A percentile compares a stretch with the other conserved stretches of the same genome.
Evolutionary conservation across 805 yeast species (phyloP).

Genomic region (Trichomonascus vanleenenianus): DNA sequence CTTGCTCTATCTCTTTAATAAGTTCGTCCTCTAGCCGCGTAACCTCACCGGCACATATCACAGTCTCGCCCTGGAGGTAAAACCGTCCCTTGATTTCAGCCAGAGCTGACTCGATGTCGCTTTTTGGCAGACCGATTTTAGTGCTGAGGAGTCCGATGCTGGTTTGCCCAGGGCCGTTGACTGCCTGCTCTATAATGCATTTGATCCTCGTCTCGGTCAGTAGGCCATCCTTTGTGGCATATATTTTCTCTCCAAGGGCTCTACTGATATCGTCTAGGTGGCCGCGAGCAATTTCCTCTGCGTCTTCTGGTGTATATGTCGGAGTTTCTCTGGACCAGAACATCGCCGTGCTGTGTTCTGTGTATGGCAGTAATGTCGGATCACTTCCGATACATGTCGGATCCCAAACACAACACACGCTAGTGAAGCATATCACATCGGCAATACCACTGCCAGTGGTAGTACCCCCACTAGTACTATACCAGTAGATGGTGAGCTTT

Average conservation of each 20-base stretch:
- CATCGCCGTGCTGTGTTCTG: no score
- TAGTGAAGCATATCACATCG: no score
- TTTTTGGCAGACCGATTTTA: slow-evolving; percentile 8
- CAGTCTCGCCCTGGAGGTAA: slow-evolving; percentile 4
- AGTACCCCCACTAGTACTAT: no score
- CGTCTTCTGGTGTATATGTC: slow-evolving; percentile 8
- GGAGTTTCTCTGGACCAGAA: neutral
- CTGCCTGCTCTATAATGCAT: slow-evolving; percentile 3
- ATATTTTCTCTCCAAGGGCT: slow-evolving; percentile 9
- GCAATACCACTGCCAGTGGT: no score
- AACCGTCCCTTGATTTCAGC: neutral
- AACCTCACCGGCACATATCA: slow-evolving; percentile 8
- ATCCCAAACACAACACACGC: no score
- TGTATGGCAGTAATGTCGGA: no score
- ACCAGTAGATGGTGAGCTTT: no score
- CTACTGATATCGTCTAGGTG: slow-evolving; percentile 2
- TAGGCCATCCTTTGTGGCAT: slow-evolving; percentile 8
- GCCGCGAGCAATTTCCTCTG: slow-evolving; percentile 1
- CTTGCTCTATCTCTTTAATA: neutral
- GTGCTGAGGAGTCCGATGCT: slow-evolving; percentile 12
- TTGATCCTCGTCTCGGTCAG: slow-evolving; percentile 10
- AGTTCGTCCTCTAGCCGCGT: neutral
- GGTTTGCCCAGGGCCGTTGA: slow-evolving; percentile 12
- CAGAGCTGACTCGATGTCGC: neutral
- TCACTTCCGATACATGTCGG: no score